Conservation (phyloP, 805 yeast genomes). For the Nakazawaea holstii region DNA sequence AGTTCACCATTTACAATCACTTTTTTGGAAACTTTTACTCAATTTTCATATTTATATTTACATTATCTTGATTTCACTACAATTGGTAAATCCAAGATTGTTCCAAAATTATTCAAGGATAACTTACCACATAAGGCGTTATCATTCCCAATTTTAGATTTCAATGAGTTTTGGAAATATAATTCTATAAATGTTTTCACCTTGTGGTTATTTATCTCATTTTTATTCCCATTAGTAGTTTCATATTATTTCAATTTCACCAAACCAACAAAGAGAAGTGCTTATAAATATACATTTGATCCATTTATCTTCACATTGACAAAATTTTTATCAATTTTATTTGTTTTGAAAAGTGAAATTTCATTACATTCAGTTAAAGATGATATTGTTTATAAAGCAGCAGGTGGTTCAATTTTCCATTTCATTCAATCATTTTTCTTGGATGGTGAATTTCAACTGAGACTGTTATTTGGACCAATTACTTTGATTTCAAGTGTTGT, state of each 20-base stretch:
- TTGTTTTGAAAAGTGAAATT: slow-evolving; percentile 26
- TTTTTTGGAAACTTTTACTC: background rate
- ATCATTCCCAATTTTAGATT: slow-evolving; percentile 28
- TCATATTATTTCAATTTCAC: slow-evolving; percentile 52
- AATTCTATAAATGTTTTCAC: slow-evolving; percentile 26
- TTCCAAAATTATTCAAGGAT: slow-evolving; percentile 20
- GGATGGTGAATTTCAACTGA: slow-evolving; percentile 32
- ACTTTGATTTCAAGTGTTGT: slow-evolving; percentile 41
- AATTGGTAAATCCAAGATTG: slow-evolving; percentile 9
- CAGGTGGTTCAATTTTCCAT: slow-evolving; percentile 22
- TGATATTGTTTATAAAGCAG: slow-evolving; percentile 26
- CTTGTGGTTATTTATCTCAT: slow-evolving; percentile 36
- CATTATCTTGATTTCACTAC: slow-evolving; percentile 6
- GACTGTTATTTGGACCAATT: slow-evolving; percentile 40
- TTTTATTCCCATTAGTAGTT: slow-evolving; percentile 33
- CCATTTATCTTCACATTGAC: slow-evolving; percentile 45
- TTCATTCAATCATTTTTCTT: slow-evolving; percentile 26
- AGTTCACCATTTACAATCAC: slow-evolving; percentile 6
- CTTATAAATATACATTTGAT: slow-evolving; percentile 37
- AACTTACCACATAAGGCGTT: slow-evolving; percentile 19
- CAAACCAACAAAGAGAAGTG: slow-evolving; percentile 31
- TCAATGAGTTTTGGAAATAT: slow-evolving; percentile 26
- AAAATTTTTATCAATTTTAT: slow-evolving; percentile 35
- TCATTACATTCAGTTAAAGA: slow-evolving; percentile 18
- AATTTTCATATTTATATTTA: slow-evolving; percentile 3